Conservation (phyloP, 192 early-diverging fungal species). For the Geranomyces michiganensis region DNA sequence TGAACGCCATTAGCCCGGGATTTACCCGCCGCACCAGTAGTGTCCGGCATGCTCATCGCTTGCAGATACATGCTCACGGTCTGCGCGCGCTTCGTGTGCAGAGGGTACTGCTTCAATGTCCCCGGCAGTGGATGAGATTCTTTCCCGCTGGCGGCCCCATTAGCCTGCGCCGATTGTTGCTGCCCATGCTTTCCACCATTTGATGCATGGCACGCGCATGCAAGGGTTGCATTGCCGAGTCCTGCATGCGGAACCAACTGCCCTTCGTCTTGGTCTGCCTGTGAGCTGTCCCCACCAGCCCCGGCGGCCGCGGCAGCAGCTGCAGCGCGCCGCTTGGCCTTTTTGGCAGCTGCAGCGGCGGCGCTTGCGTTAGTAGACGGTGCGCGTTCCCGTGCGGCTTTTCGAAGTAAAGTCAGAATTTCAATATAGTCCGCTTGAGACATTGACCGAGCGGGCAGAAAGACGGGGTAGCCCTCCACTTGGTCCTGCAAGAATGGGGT, state of each 20-base stretch:
- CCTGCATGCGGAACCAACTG: not conserved
- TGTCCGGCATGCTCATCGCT: conserved; percentile 14
- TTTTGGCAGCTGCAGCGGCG: conserved; percentile 2
- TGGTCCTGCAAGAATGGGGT: conserved; percentile 24
- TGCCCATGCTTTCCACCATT: too few relatives aligned
- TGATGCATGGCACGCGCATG: not conserved
- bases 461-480: conserved; percentile 48
- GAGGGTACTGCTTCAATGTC: conserved; percentile 27
- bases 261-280: not conserved
- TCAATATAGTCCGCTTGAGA: conserved; percentile 49
- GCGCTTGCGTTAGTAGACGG: not conserved
- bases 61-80: conserved; percentile 33
- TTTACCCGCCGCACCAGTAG: too few relatives aligned
- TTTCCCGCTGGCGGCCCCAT: not conserved
- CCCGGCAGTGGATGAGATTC: not conserved
- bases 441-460: conserved; percentile 46
- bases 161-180: not conserved
- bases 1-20: too few relatives aligned
- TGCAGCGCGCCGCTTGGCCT: not conserved
- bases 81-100: conserved; percentile 41
- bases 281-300: not conserved
- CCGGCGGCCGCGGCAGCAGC: not conserved
- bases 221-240: too few relatives aligned
- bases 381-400: conserved; percentile 3
- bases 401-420: conserved; percentile 31